Conservation (phyloP, 148 eudicot genomes). For the Arctostaphylos glauca region DNA sequence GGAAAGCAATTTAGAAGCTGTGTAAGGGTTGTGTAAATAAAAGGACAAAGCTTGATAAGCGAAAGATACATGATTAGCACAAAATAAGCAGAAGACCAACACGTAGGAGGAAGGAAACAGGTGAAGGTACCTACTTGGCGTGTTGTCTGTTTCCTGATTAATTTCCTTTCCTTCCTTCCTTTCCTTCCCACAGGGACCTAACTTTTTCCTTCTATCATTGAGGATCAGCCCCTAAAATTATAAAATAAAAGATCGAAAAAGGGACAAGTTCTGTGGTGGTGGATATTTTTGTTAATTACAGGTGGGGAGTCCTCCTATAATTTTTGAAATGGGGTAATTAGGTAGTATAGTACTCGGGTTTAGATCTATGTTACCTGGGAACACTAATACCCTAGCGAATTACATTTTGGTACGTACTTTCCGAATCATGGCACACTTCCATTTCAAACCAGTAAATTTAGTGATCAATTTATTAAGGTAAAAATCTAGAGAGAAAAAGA, state of each 20-base stretch:
- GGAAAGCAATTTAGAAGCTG: neutral
- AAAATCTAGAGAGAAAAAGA: too few species aligned
- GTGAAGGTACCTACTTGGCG: neutral
- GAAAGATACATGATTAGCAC: neutral
- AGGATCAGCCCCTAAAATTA: neutral
- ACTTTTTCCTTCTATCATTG: neutral
- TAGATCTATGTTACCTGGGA: too few species aligned
- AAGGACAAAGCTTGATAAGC: neutral
- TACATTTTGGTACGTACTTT: too few species aligned
- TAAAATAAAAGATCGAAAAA: neutral
- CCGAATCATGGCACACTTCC: too few species aligned
- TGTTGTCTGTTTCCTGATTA: neutral
- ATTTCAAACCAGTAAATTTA: too few species aligned
- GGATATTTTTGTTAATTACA: neutral
- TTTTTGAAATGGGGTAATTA: neutral
- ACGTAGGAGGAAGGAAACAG: neutral
- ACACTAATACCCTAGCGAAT: too few species aligned
- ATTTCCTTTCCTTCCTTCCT: neutral
- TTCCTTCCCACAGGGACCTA: neutral
- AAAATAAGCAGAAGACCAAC: neutral
- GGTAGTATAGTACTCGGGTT: neutral
- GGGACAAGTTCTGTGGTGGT: neutral
- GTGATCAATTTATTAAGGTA: too few species aligned
- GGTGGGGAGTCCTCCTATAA: neutral
- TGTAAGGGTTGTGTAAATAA: conserved; percentile 1